Base-by-base conservation (phyloP, 2,329 filamentous ascomycete genomes). In the Colletotrichum truncatum region DNA sequence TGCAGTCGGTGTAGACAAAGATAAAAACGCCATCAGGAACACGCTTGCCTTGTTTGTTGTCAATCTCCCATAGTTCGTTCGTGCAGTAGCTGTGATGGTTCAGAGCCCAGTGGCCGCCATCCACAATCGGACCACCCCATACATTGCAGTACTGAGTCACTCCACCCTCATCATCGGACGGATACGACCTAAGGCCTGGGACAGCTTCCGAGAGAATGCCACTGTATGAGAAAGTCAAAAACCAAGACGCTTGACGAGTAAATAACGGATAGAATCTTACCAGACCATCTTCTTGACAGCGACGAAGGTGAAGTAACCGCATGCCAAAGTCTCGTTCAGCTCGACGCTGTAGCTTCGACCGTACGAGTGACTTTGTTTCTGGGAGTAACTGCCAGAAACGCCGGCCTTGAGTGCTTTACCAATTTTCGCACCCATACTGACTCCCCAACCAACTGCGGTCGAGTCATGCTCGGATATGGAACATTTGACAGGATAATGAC, bases 401-500 rank as follows among this genome's bases (percentile, higher is more conserved):
- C 71, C 53, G 68, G 70, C 4, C 69, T 78, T 56, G 72, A 66
- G 28, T 4, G 60, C 66, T 38, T 69, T 67, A 6, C 41, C 16
- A 10, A 69, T 11, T 36, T 68, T 80, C 45, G 77, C 71, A 3
- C 55, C 78, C 1, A 74, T 74, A 43, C 74, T 76, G 72, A 73
- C 73, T 1, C 69, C 71, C 53, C 73, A 72, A 4, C 74, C 72
- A 10, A 51, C 45, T 6, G 12, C 56, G n/a, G 9, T 77, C 65
- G 77, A 73, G 73, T 36, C 74, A 68, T 53, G 73, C 34, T 69
- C 53, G 2, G 36, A 9, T 73, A 66, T 72, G 68, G 34, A 73
- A 73, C 18, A 75, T 69, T 66, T 71, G 72, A 10, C 74, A 70
- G 77, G 76, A 73, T 3, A 73, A 74, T 67, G 75, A 70, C 57